Percentiles rank a stretch among this genome's conserved stretches.
These are phyloP conservation scores for Zymoseptoria passerinii DNA, from an alignment of 2,329 filamentous ascomycete species.

Conservation along the genomic window DNA sequence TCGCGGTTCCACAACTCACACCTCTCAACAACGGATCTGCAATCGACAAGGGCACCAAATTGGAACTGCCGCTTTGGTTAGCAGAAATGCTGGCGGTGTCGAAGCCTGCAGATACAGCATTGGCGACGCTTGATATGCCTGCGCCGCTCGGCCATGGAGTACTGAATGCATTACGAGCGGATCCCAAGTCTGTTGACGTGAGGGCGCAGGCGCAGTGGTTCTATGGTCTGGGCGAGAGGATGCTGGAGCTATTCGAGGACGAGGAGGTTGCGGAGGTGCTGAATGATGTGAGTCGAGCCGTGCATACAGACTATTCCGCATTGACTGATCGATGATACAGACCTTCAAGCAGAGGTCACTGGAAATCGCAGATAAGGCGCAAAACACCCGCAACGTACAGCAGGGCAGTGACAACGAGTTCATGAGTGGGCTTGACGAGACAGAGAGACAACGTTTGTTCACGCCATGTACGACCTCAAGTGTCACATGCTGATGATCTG, in stretches of 20 bases:
- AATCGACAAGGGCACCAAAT: slow-evolving; percentile 70
- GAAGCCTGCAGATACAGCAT: slow-evolving; percentile 42
- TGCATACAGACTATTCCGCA: background rate
- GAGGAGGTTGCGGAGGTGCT: slow-evolving; percentile 62
- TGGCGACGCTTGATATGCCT: slow-evolving; percentile 76
- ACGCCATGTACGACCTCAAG: background rate
- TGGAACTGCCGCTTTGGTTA: slow-evolving; percentile 86
- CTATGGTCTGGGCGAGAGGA: slow-evolving; percentile 74
- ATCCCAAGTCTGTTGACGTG: slow-evolving; percentile 76
- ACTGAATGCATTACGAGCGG: slow-evolving; percentile 81
- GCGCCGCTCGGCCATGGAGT: slow-evolving; percentile 68
- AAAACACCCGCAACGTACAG: slow-evolving; percentile 56
- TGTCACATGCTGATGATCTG: background rate
- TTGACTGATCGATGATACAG: slow-evolving; percentile 27
- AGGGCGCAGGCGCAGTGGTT: slow-evolving; percentile 79
- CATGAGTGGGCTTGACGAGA: slow-evolving; percentile 79
- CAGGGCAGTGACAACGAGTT: slow-evolving; percentile 62
- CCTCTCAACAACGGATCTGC: slow-evolving; percentile 67
- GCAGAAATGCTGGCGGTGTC: slow-evolving; percentile 80
- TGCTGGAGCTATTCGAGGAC: slow-evolving; percentile 87
- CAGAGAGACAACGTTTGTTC: slow-evolving; percentile 59
- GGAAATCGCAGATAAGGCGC: slow-evolving; percentile 80
- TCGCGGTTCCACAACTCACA: slow-evolving; percentile 78
- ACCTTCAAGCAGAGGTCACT: slow-evolving; percentile 74
- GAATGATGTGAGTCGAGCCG: slow-evolving; percentile 31